Evolutionary conservation across 257 asterid genomes (phyloP), one percentile per base, ranked within the genome.

Genomic region (Forsythia viridissima): DNA sequence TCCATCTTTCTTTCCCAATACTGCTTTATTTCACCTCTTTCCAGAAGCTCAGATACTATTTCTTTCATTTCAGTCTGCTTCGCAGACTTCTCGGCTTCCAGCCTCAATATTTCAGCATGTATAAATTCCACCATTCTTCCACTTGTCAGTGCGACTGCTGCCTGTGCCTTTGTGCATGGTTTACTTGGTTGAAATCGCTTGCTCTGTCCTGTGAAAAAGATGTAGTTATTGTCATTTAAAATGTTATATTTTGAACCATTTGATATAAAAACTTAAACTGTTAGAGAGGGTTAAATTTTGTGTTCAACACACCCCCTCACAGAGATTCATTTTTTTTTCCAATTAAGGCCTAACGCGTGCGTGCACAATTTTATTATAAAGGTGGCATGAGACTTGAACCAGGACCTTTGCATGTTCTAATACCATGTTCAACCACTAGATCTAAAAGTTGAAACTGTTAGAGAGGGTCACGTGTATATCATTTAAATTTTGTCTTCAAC

Each of bases 141-240:
- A 76, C 93, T 88, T 21, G 96, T 81, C 80, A 96, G 82, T 15
- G 97, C 96, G 18, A 96, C 94, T 10, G 93, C 97, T 36, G 90
- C 98, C 85, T 96, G 99, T 39, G 90, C 98, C 76, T 87, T 91
- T n/a, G 97, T 93, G 87, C 93, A 93, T 8, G 98, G 99, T 87
- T 90, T 93, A 43, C 76, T 86, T 21, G 98, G 97, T 85, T 96
- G 99, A 52, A 93, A 76, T 63, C 98, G 90, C 82, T 90, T 91
- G 86, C 91, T 85, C 84, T 89, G 96, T 77, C 99, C 99, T 95
- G 94, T 72, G 83, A 73, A 83, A 63, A 81, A 76, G 34, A 67
- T 73, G 63, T 46, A 74, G 34, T 73, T 75, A 18, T 0, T 8
- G 75, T 68, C 42, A 21, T 46, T 43, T 6, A 66, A 70, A 12